Conservation (phyloP, 306 rosid species). For the Castanopsis chinensis region DNA sequence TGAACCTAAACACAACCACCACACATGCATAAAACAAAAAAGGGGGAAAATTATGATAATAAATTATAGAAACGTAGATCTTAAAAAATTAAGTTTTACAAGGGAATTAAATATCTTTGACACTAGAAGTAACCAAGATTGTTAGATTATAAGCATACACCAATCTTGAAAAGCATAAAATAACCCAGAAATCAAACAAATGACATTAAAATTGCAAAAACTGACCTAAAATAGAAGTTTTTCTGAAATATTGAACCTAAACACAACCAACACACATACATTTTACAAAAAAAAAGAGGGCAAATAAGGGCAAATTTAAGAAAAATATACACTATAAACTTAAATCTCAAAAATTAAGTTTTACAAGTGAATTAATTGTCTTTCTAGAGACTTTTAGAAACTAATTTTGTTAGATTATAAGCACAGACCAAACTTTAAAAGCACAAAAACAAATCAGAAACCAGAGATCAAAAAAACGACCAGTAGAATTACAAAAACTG, state of each 20-base stretch:
- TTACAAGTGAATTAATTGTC: background rate
- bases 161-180: background rate
- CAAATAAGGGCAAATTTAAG: no score
- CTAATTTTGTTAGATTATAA: background rate
- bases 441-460: background rate
- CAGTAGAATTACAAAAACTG: constrained; percentile 17
- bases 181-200: background rate
- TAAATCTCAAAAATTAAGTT: background rate
- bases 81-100: background rate
- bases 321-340: background rate
- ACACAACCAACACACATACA: background rate
- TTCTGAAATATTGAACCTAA: no score
- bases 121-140: background rate
- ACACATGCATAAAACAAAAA: no score
- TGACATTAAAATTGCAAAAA: constrained; percentile 9
- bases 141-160: background rate
- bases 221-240: background rate
- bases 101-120: background rate
- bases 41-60: no score
- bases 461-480: background rate
- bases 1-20: background rate
- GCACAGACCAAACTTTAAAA: background rate
- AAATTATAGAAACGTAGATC: background rate
- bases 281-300: no score
- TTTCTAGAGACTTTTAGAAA: background rate